These are phyloP conservation scores for Cercospora sp. DNA, from an alignment of 2,329 filamentous ascomycete species.

Conservation along the genomic window DNA sequence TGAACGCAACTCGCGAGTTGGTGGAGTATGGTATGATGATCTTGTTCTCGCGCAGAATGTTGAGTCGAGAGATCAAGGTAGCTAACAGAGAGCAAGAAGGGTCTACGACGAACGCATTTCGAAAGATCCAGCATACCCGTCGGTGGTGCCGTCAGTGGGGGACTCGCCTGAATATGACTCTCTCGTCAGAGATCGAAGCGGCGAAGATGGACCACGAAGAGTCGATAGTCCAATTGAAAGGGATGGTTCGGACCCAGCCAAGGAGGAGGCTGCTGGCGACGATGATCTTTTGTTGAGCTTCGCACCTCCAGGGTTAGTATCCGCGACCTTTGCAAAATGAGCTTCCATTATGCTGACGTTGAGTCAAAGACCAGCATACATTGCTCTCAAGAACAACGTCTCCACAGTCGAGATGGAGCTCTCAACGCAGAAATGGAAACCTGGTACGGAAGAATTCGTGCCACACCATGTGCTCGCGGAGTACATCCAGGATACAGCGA, in stretches of 20 bases:
- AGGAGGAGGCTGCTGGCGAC: background rate
- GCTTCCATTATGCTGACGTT: background rate
- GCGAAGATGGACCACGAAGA: background rate
- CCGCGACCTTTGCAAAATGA: slow-evolving; percentile 27
- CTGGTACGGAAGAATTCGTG: slow-evolving; percentile 61
- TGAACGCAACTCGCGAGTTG: slow-evolving; percentile 54
- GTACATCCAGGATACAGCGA: slow-evolving; percentile 63
- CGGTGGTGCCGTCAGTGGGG: slow-evolving; percentile 40
- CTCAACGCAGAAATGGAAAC: slow-evolving; percentile 57
- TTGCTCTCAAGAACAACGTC: slow-evolving; percentile 57
- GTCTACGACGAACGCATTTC: slow-evolving; percentile 54
- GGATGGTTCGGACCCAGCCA: background rate
- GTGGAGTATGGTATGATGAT: slow-evolving; percentile 56
- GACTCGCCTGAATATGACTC: slow-evolving; percentile 36
- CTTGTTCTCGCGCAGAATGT: background rate
- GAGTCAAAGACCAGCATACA: slow-evolving; percentile 48
- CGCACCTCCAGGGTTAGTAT: slow-evolving; percentile 51
- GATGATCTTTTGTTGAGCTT: slow-evolving; percentile 25
- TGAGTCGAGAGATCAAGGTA: background rate
- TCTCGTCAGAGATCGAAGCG: background rate
- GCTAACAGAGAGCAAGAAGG: slow-evolving; percentile 39
- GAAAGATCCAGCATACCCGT: slow-evolving; percentile 52
- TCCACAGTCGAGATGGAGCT: slow-evolving; percentile 53
- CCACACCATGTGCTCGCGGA: slow-evolving; percentile 57
- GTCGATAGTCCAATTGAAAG: slow-evolving; percentile 26